A percentile compares a stretch with the other conserved stretches of the same genome.
Conservation (phyloP, 2,329 filamentous ascomycete genomes). For the Thermoascus crustaceus region DNA sequence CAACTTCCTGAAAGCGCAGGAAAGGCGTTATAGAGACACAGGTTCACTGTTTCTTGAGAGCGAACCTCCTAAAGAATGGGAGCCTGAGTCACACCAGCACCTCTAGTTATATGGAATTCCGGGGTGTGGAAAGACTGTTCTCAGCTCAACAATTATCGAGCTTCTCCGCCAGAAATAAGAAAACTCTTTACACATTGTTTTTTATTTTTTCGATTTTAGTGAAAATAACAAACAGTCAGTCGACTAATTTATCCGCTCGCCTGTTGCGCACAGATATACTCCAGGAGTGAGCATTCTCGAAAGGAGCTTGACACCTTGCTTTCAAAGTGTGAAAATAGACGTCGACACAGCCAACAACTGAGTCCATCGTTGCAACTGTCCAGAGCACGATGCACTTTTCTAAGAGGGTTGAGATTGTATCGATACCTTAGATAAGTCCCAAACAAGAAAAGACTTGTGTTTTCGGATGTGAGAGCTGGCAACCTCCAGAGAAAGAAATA, state of each 20-base stretch:
- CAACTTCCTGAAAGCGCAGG: background rate
- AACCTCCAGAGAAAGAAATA: no score
- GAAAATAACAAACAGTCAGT: background rate
- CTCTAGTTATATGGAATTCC: background rate
- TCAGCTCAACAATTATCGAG: background rate
- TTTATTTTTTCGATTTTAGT: background rate
- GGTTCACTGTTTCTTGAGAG: background rate
- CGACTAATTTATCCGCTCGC: background rate
- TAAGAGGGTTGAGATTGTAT: no score
- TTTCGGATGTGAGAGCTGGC: no score
- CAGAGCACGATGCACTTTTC: no score
- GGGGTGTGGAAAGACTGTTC: conserved; percentile 1
- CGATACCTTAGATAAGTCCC: no score
- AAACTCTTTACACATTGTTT: background rate
- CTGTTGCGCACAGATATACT: background rate
- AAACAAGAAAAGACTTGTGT: no score
- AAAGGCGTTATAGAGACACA: background rate
- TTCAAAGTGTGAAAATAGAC: background rate
- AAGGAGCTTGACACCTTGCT: background rate
- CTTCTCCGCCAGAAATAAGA: background rate
- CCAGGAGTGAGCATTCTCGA: background rate
- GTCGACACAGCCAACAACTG: background rate
- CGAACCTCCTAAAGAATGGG: background rate
- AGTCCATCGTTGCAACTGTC: no score
- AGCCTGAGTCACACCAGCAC: background rate